Evolutionary conservation across 495 filamentous ascomycete species (phyloP).

Genomic region (Aspergillus biplanus): DNA sequence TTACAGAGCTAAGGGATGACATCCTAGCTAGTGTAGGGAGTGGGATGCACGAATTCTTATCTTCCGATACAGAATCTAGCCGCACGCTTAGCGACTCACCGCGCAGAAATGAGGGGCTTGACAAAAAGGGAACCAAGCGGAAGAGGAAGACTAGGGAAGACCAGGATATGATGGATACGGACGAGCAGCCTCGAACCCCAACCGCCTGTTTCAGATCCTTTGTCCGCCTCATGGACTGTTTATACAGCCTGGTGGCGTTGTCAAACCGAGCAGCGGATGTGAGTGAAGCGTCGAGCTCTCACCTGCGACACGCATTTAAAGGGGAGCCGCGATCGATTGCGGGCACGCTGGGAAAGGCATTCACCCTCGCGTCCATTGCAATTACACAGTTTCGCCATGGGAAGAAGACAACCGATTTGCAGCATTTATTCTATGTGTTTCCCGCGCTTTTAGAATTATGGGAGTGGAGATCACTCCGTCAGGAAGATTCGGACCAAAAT

Average conservation of each 20-base stretch:
- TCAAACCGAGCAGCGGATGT: conserved; percentile 29
- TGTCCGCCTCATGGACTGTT: conserved; percentile 42
- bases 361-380: conserved; percentile 42
- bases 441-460: conserved; percentile 48
- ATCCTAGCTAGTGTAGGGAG: conserved; percentile 38
- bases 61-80: conserved; percentile 42
- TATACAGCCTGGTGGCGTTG: conserved; percentile 39
- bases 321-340: conserved; percentile 52
- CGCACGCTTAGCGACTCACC: conserved; percentile 45
- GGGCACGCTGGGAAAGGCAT: conserved; percentile 44
- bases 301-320: conserved; percentile 55
- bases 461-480: conserved; percentile 46
- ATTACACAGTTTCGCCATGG: conserved; percentile 38
- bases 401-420: conserved; percentile 43
- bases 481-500: conserved; percentile 42
- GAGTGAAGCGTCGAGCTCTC: conserved; percentile 51
- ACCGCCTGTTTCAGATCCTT: conserved; percentile 47
- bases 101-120: conserved; percentile 25
- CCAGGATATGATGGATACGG: conserved; percentile 40
- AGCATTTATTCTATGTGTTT: conserved; percentile 45
- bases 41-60: conserved; percentile 27
- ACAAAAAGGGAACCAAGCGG: conserved; percentile 51
- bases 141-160: conserved; percentile 43
- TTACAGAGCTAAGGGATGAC: conserved; percentile 44
- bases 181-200: conserved; percentile 40